phyloP scores from a whole-genome alignment of 2,329 filamentous ascomycete species.

The Fusarium napiforme region DNA sequence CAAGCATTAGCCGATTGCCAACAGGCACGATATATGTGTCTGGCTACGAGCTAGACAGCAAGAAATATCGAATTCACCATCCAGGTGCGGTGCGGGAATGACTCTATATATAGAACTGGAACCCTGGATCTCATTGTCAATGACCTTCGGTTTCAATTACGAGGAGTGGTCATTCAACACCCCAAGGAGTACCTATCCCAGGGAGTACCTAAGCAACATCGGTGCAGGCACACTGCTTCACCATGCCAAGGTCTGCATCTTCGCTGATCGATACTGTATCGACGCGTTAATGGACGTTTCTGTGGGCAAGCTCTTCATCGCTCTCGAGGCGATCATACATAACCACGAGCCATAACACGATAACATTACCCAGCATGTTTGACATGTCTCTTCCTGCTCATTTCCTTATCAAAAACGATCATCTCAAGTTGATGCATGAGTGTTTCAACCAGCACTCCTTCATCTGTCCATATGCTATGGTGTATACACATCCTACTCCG shows the following conservation, averaged over 20 bases:
- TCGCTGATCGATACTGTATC: no score
- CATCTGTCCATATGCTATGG: not conserved
- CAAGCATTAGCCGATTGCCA: not conserved
- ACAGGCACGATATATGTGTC: not conserved
- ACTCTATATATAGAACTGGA: not conserved
- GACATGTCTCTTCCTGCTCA: not conserved
- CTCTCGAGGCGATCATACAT: no score
- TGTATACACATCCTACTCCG: not conserved
- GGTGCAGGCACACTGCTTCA: no score
- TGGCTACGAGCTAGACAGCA: not conserved
- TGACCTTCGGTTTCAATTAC: not conserved
- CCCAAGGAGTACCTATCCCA: not conserved
- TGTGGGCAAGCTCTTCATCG: no score
- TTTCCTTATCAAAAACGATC: not conserved
- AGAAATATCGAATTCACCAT: not conserved
- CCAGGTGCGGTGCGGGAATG: accelerated
- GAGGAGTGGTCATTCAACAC: not conserved
- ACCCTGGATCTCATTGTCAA: not conserved
- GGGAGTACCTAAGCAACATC: no score
- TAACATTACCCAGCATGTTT: not conserved
- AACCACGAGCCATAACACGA: not conserved
- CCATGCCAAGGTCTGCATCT: no score
- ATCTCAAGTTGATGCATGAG: not conserved
- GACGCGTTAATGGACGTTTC: no score
- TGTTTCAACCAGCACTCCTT: not conserved